Base-by-base conservation (phyloP, 1,139 yeast species). In the Pichiaceae sp. region DNA sequence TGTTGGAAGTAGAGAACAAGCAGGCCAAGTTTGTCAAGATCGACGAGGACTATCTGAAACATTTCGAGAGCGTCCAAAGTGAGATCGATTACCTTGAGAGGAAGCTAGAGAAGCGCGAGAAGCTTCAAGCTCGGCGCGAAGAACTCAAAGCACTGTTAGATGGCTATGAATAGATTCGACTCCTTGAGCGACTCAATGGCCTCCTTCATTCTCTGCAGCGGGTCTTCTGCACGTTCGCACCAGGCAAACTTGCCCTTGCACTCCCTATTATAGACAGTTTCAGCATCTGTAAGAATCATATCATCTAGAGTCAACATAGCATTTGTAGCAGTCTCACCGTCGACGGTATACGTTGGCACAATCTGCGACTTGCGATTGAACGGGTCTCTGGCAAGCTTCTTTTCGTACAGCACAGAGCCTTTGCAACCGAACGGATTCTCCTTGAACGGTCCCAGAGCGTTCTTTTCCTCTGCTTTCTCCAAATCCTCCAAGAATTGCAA, bases 381-480 rank as follows among this genome's bases (percentile, higher is more conserved):
- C 0, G 93, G 91, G 50, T 84, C 79, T 41, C 95, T 62, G 12
- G 39, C 20, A 1, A 56, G 40, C 35, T 59, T 52, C 53, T 73
- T 78, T 35, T 64, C 67, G n/a, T 59, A 53, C 25, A 62, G 41
- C 27, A 64, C 59, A 0, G 70, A 62, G 9, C 60, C 58, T 19
- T 53, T 58, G 18, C 68, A 59, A 0, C 89, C 94, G 53, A 74
- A 78, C 59, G 78, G 76, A 54, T 83, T 91, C 3, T 49, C 43
- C 28, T 60, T 63, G 49, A 83, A 84, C 28, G 66, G 64, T n/a
- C 56, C 50, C 2, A 75, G 64, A 0, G 93, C 93, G 56, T 67
- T 63, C 27, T 59, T 59, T 33, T 60, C 54, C 50, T 84, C 94
- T 39, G 70, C 60, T 5, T 50, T 42, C 2, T 53, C 43, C 26